A percentile compares a stretch with the other conserved stretches of the same genome.
These are phyloP conservation scores for Penicillium nordicum DNA, from an alignment of 2,329 filamentous ascomycete genomes.

Conservation along the genomic window DNA sequence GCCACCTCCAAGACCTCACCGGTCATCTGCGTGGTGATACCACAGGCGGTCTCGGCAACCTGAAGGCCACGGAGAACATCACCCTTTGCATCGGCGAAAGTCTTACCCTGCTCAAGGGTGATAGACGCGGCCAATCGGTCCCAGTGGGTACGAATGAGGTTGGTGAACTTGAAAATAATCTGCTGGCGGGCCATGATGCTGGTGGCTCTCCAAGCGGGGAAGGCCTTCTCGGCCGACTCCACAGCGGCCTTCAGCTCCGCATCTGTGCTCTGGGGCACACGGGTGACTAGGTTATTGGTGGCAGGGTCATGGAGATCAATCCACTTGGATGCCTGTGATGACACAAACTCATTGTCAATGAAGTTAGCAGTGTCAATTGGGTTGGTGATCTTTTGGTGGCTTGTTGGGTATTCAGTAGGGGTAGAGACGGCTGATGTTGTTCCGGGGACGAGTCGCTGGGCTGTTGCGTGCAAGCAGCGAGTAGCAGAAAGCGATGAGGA, in stretches of 20 bases:
- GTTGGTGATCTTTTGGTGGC: conserved; percentile 54
- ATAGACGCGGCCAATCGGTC: conserved; percentile 63
- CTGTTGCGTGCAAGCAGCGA: conserved; percentile 52
- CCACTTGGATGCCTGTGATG: conserved; percentile 58
- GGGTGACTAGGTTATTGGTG: conserved; percentile 64
- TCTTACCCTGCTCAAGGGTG: conserved; percentile 66
- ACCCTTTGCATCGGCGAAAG: conserved; percentile 63
- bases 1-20: conserved; percentile 66
- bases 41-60: conserved; percentile 65
- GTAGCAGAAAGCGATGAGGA: conserved; percentile 25
- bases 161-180: conserved; percentile 65
- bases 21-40: conserved; percentile 63
- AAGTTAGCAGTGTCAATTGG: conserved; percentile 61
- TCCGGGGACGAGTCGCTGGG: conserved; percentile 49
- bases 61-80: conserved; percentile 65
- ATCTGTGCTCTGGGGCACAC: conserved; percentile 64
- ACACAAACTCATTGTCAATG: conserved; percentile 60
- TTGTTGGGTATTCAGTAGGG: conserved; percentile 54
- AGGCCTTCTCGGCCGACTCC: conserved; percentile 61
- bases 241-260: conserved; percentile 61
- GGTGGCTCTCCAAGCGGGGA: conserved; percentile 59
- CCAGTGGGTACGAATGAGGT: conserved; percentile 62
- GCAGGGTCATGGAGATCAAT: conserved; percentile 64
- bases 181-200: conserved; percentile 60
- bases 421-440: conserved; percentile 50